Conservation (phyloP, 2,329 filamentous ascomycete genomes). For the Diaporthe capsici region DNA sequence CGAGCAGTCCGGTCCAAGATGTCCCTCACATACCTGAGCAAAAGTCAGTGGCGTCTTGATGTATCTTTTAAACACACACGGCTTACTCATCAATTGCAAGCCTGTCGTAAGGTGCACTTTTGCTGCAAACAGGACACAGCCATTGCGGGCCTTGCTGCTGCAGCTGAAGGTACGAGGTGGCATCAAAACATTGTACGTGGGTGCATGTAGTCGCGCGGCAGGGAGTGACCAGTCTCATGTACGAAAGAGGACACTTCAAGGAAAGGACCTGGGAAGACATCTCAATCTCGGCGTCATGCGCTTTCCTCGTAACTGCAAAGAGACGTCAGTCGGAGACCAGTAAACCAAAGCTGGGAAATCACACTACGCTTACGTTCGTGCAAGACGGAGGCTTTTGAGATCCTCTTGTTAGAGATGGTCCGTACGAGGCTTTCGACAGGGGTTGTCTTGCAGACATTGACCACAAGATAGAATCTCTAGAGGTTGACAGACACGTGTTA, state of each 20-base stretch:
- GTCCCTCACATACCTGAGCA: conserved; percentile 82
- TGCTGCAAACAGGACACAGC: conserved; percentile 96
- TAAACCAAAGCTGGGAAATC: conserved; percentile 40
- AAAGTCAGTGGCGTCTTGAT: conserved; percentile 41
- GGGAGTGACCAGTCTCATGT: conserved; percentile 83
- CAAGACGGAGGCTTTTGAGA: conserved; percentile 86
- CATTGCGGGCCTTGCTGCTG: conserved; percentile 98
- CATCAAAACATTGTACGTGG: conserved; percentile 97
- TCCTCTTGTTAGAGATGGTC: conserved; percentile 77
- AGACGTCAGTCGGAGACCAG: conserved; percentile 40
- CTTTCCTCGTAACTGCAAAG: conserved; percentile 79
- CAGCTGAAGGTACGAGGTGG: conserved; percentile 89
- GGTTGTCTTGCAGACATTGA: conserved; percentile 82
- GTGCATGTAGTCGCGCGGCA: conserved; percentile 85
- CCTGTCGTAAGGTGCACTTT: conserved; percentile 82
- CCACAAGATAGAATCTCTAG: conserved; percentile 79
- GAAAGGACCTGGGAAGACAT: conserved; percentile 91
- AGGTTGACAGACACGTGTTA: conserved; percentile 17
- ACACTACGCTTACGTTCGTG: conserved; percentile 76
- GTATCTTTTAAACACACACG: not conserved
- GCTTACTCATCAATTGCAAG: conserved; percentile 89
- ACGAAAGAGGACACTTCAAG: conserved; percentile 92
- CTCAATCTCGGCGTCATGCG: conserved; percentile 89
- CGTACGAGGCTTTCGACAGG: conserved; percentile 80
- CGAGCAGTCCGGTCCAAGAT: conserved; percentile 82